Percentiles rank a stretch among this genome's conserved stretches.
phyloP scores from a whole-genome alignment of 352 stramenopile genomes.

The Globisporangium abappressorium region DNA sequence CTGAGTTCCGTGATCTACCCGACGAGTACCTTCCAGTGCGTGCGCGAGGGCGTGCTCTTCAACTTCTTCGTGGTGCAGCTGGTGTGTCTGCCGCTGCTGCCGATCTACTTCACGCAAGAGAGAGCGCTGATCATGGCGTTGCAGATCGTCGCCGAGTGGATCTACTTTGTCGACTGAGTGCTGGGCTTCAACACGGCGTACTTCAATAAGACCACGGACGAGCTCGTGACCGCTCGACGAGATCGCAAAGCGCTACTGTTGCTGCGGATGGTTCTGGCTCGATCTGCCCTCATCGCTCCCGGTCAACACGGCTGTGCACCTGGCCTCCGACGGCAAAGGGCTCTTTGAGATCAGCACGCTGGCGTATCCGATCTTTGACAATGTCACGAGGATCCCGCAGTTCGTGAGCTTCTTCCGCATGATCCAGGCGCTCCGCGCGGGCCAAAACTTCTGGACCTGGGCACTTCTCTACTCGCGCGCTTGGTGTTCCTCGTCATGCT shows the following conservation, averaged over 20 bases:
- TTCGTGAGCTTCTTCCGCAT: background rate
- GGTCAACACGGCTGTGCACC: background rate
- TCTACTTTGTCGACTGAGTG: background rate
- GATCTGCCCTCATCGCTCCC: conserved; percentile 9
- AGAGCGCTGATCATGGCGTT: background rate
- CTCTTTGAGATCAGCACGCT: background rate
- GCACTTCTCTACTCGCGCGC: conserved; percentile 8
- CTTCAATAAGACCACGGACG: conserved; percentile 9
- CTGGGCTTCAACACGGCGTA: conserved; percentile 16
- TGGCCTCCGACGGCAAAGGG: background rate
- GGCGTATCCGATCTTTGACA: background rate
- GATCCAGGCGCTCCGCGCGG: background rate
- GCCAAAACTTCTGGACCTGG: conserved; percentile 10
- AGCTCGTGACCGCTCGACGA: conserved; percentile 3
- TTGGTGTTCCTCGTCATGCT: conserved; percentile 10
- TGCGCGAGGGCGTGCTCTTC: background rate
- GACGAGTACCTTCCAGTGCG: conserved; percentile 5
- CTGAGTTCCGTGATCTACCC: conserved; percentile 7
- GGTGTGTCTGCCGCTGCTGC: background rate
- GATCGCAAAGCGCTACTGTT: conserved; percentile 10
- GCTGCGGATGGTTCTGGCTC: background rate
- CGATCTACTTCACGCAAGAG: background rate
- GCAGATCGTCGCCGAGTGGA: conserved; percentile 5
- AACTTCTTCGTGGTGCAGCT: conserved; percentile 1
- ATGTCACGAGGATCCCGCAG: background rate